These are phyloP conservation scores for Lichtheimia ramosa DNA, from an alignment of 371 early-diverging fungal species.

Conservation along the genomic window DNA sequence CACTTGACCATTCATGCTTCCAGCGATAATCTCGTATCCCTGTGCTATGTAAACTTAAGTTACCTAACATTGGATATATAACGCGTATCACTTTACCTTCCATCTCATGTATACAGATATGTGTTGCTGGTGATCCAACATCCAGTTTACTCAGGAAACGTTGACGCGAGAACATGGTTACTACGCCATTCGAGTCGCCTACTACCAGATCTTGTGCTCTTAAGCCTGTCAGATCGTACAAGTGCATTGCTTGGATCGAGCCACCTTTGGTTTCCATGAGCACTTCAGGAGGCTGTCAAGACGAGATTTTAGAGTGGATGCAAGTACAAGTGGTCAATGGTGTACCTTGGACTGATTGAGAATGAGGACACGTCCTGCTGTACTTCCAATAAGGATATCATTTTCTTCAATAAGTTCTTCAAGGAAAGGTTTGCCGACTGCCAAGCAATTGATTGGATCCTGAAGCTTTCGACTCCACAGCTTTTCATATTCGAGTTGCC, in stretches of 20 bases:
- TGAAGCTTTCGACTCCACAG: conserved; percentile 38
- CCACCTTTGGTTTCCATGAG: conserved; percentile 53
- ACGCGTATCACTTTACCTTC: not conserved
- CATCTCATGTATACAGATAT: conserved; percentile 22
- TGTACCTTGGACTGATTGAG: conserved; percentile 45
- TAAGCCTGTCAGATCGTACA: conserved; percentile 49
- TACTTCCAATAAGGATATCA: conserved; percentile 46
- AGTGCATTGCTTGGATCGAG: conserved; percentile 36
- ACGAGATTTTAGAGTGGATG: not conserved
- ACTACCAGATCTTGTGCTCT: conserved; percentile 43
- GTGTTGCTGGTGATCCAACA: conserved; percentile 36
- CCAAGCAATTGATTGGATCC: conserved; percentile 43
- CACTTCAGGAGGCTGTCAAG: conserved; percentile 33
- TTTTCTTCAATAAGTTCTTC: conserved; percentile 50
- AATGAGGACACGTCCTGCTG: conserved; percentile 43
- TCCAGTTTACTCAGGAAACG: conserved; percentile 45
- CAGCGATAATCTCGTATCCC: conserved; percentile 48
- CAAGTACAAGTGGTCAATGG: not conserved
- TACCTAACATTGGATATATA: not conserved
- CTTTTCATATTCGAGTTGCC: conserved; percentile 20
- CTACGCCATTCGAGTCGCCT: conserved; percentile 49
- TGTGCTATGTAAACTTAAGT: conserved; percentile 20
- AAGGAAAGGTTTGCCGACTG: conserved; percentile 48
- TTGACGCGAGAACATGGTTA: conserved; percentile 47
- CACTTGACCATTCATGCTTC: conserved; percentile 40